A percentile compares a stretch with the other conserved stretches of the same genome.
phyloP scores from a whole-genome alignment of 1,284 basidiomycete genomes.

The Cutaneotrichosporon spelunceum region DNA sequence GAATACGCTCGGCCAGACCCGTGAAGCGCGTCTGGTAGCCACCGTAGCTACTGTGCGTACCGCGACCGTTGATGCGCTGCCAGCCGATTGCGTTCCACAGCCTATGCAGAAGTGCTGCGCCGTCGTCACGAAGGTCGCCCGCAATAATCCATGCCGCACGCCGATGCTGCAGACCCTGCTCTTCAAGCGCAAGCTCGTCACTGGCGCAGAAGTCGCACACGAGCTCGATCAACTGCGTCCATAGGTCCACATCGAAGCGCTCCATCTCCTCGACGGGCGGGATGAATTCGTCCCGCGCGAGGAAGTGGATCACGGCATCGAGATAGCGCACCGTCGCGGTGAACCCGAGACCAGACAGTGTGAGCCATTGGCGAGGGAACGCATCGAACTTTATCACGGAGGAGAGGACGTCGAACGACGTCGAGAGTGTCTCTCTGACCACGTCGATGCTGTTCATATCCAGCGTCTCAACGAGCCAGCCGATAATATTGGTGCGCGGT shows the following conservation, averaged over 20 bases:
- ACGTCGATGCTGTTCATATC: slow-evolving; percentile 84
- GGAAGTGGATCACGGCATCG: slow-evolving; percentile 71
- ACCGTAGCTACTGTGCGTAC: slow-evolving; percentile 17
- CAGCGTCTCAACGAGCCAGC: slow-evolving; percentile 72
- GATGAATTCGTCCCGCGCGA: slow-evolving; percentile 72
- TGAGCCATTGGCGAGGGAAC: slow-evolving; percentile 88
- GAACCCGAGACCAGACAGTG: slow-evolving; percentile 84
- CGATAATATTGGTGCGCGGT: slow-evolving; percentile 70
- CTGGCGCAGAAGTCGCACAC: slow-evolving; percentile 81
- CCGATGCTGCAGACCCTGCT: slow-evolving; percentile 67
- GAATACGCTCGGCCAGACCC: slow-evolving; percentile 82
- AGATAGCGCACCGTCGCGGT: slow-evolving; percentile 84
- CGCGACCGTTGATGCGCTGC: slow-evolving; percentile 48
- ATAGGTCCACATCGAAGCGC: slow-evolving; percentile 72
- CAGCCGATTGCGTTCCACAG: slow-evolving; percentile 86
- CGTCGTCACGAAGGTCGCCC: slow-evolving; percentile 90
- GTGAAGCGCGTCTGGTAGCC: slow-evolving; percentile 76
- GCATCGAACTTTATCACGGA: slow-evolving; percentile 85
- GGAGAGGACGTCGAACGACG: slow-evolving; percentile 75
- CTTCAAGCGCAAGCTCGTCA: slow-evolving; percentile 87
- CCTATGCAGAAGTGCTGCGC: slow-evolving; percentile 74
- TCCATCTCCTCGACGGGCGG: slow-evolving; percentile 64
- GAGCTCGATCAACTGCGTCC: slow-evolving; percentile 78
- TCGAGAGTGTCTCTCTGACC: slow-evolving; percentile 66
- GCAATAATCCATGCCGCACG: slow-evolving; percentile 93